phyloP scores from a whole-genome alignment of 345 rosid genomes.

The Salix viminalis region DNA sequence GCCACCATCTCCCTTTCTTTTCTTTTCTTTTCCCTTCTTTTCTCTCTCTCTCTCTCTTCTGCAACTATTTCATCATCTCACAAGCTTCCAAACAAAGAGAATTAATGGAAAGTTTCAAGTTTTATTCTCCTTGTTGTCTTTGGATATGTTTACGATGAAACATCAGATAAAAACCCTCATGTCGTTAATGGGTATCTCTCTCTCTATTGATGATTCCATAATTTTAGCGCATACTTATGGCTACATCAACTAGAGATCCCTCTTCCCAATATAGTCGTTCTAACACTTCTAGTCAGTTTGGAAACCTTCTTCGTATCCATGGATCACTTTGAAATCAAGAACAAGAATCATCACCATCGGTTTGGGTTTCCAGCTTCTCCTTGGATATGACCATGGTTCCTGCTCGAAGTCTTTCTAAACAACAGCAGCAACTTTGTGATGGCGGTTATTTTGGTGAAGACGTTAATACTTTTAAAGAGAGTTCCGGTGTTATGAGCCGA shows the following conservation, averaged over 20 bases:
- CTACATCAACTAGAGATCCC: conserved; percentile 20
- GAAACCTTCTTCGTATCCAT: conserved; percentile 29
- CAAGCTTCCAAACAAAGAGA: conserved; percentile 88
- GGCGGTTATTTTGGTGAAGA: conserved; percentile 31
- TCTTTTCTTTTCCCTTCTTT: conserved; percentile 24
- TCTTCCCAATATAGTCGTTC: conserved; percentile 20
- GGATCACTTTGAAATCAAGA: conserved; percentile 32
- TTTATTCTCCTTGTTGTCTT: conserved; percentile 43
- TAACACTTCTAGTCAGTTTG: conserved; percentile 16
- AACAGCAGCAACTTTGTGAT: conserved; percentile 23
- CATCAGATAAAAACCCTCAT: conserved; percentile 30
- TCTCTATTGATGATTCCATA: conserved; percentile 20
- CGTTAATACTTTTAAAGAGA: not conserved
- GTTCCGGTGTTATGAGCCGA: conserved; percentile 44
- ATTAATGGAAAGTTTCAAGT: conserved; percentile 69
- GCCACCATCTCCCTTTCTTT: conserved; percentile 39
- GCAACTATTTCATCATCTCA: conserved; percentile 49
- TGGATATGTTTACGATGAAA: conserved; percentile 21
- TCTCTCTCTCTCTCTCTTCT: conserved; percentile 19
- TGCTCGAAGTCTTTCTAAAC: conserved; percentile 37
- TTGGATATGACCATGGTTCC: conserved; percentile 69
- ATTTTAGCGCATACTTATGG: conserved; percentile 40
- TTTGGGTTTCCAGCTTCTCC: conserved; percentile 32
- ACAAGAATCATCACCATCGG: not conserved
- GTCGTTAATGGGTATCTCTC: conserved; percentile 53